Evolutionary conservation across 2,329 filamentous ascomycete species (phyloP), one percentile per base, ranked within the genome.

Genomic region (Colletotrichum sp.): DNA sequence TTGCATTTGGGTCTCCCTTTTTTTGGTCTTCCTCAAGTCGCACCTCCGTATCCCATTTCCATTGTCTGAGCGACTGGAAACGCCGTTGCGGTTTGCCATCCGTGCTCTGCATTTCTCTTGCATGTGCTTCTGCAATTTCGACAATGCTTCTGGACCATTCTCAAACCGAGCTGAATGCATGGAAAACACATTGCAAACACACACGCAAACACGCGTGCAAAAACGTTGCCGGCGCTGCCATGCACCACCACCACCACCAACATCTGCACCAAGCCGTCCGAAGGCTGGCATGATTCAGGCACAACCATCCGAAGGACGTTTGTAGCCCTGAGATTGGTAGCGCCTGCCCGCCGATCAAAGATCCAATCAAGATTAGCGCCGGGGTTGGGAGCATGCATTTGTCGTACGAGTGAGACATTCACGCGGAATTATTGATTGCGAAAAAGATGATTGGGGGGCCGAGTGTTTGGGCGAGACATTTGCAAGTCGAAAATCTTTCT

Each of bases 381-480:
- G 36, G 34, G 52, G 24, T 13, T 24, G 21, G 34, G 21, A 16
- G n/a, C 59, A 64, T 65, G 69, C 8, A 49, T 52, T 34, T 10
- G 64, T 73, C 59, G 64, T 69, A 65, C 44, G 64, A 65, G 44
- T 65, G 24, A 73, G 64, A 69, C 70, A 69, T n/a, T 52, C n/a
- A 52, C 44, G n/a, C 44, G 44, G 16, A 24, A 72, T 72, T 72
- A 72, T 72, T 28, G 72, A 67, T 30, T 64, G 6, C 3, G 44
- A 52, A 52, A 52, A 52, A 52, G 44, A 21, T 52, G 44, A 21
- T 21, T 21, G n/a, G 44, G 44, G 63, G 39, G 28, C 26, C 62
- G 60, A 28, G 44, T 32, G 63, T 62, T 52, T 26, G 28, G 34
- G 44, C 30, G 34, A 57, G 55, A 62, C 67, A 26, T 9, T 64